Conservation (phyloP, 1,284 basidiomycete species). For the Tetrapyrgos nigripes region DNA sequence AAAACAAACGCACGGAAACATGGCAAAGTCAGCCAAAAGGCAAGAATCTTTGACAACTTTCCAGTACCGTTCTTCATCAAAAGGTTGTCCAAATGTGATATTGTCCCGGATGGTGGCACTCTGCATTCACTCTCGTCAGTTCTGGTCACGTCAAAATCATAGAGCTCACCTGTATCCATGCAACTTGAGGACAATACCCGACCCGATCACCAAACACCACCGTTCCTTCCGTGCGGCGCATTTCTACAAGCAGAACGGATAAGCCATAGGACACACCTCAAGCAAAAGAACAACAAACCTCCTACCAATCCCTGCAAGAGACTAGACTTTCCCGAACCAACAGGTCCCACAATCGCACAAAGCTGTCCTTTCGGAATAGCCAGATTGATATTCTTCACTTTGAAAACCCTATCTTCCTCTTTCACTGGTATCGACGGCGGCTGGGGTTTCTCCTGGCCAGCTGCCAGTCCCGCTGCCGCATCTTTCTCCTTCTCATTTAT, state of each 20-base stretch:
- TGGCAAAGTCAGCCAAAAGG: slow-evolving; percentile 79
- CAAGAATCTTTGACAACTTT: slow-evolving; percentile 78
- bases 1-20: slow-evolving; percentile 55
- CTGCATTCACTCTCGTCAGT: slow-evolving; percentile 35
- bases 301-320: slow-evolving; percentile 75
- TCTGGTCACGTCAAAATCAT: not conserved
- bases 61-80: slow-evolving; percentile 82
- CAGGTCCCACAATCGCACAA: slow-evolving; percentile 70
- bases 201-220: slow-evolving; percentile 76
- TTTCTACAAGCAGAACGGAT: slow-evolving; percentile 48
- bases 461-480: not conserved
- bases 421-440: not conserved
- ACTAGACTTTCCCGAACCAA: slow-evolving; percentile 70
- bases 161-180: slow-evolving; percentile 81
- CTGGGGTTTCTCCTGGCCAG: not conserved
- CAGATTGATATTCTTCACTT: slow-evolving; percentile 57
- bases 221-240: slow-evolving; percentile 67
- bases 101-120: slow-evolving; percentile 83
- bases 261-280: not conserved
- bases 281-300: slow-evolving; percentile 28
- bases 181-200: slow-evolving; percentile 84
- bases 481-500: slow-evolving; percentile 27
- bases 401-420: slow-evolving; percentile 17
- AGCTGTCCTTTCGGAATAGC: slow-evolving; percentile 63
- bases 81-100: slow-evolving; percentile 84